Conservation (phyloP, 2,329 filamentous ascomycete genomes). For the Colletotrichum sp. region DNA sequence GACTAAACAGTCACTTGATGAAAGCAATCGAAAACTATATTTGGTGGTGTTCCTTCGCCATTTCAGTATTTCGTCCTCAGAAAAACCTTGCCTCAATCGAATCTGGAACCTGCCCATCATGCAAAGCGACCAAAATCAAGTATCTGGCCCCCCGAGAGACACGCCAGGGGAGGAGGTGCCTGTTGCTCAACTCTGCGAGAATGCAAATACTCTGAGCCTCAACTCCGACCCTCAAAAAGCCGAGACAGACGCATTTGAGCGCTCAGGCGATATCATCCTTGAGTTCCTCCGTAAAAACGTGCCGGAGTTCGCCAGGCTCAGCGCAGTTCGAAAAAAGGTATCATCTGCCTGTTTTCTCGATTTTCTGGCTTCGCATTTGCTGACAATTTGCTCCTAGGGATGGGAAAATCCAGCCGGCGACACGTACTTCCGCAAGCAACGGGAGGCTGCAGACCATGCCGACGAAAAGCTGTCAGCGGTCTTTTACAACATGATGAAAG, state of each 20-base stretch:
- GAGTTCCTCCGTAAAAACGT: background rate
- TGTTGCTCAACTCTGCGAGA: background rate
- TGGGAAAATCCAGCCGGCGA: slow-evolving; percentile 50
- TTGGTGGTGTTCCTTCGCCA: background rate
- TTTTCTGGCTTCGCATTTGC: rapidly evolving
- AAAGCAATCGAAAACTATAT: rapidly evolving
- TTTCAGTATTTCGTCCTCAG: background rate
- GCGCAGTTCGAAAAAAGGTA: background rate
- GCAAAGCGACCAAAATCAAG: background rate
- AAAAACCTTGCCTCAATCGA: background rate
- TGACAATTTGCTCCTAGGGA: slow-evolving; percentile 35
- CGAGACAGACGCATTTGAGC: background rate
- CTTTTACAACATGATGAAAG: slow-evolving; percentile 49
- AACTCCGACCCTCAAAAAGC: background rate
- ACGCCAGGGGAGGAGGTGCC: rapidly evolving
- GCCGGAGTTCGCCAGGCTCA: background rate
- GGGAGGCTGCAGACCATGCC: slow-evolving; percentile 38
- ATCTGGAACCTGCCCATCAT: background rate
- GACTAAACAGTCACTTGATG: rapidly evolving
- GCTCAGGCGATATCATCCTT: background rate
- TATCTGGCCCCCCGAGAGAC: rapidly evolving
- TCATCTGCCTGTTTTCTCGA: background rate
- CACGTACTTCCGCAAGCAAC: slow-evolving; percentile 43
- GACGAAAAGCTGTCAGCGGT: slow-evolving; percentile 18
- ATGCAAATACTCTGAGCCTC: background rate